phyloP scores from a whole-genome alignment of 1,139 yeast species.

The Magnusiomyces sp. region DNA sequence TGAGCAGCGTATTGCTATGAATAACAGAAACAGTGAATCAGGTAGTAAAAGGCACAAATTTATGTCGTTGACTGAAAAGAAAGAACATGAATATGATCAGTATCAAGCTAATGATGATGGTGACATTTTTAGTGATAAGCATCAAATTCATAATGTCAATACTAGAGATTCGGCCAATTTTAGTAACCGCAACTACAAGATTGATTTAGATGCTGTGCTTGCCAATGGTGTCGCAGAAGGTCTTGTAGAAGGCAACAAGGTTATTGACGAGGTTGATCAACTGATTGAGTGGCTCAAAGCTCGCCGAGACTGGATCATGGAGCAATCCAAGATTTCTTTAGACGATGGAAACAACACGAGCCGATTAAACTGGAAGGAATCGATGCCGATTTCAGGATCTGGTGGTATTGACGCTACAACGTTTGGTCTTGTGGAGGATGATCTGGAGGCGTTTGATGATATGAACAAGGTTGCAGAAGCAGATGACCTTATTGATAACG shows the following conservation, averaged over 20 bases:
- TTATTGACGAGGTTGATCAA: constrained; percentile 39
- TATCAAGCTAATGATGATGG: background rate
- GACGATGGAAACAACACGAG: constrained; percentile 42
- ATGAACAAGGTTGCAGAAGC: constrained; percentile 31
- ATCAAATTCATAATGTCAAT: too few relatives aligned
- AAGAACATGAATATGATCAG: too few relatives aligned
- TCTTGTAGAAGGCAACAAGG: constrained; percentile 35
- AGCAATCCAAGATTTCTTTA: constrained; percentile 25
- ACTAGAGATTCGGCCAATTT: too few relatives aligned
- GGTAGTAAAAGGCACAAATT: too few relatives aligned
- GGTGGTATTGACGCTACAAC: constrained; percentile 40
- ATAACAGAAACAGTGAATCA: too few relatives aligned
- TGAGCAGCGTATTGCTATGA: too few relatives aligned
- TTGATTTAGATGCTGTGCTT: constrained; percentile 31
- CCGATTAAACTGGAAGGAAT: constrained; percentile 42
- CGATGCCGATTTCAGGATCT: constrained; percentile 35
- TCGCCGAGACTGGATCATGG: constrained; percentile 35
- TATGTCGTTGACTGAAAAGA: too few relatives aligned
- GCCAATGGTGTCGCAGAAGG: constrained; percentile 31
- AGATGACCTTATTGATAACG: constrained; percentile 24
- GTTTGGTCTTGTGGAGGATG: constrained; percentile 53
- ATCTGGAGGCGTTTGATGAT: constrained; percentile 43
- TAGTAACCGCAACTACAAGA: constrained; percentile 15
- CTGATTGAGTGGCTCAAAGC: constrained; percentile 39
- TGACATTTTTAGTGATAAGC: background rate